Conservation (phyloP, 2,329 filamentous ascomycete species). For the Hirsutella minnesotensis region DNA sequence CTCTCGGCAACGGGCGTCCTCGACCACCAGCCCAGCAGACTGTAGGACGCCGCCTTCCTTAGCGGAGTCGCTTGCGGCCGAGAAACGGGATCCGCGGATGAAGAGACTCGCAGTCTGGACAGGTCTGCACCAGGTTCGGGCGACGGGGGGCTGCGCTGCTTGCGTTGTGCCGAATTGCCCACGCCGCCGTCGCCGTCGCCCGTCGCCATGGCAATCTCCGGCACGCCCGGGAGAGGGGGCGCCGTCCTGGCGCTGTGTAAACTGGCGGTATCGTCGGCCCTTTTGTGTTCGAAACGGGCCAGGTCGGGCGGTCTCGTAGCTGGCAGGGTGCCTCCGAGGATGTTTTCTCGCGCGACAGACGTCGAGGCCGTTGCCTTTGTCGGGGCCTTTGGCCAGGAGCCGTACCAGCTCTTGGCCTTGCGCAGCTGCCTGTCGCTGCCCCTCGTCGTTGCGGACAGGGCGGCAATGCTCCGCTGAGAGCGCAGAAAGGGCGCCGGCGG, state of each 20-base stretch:
- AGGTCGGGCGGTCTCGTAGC: constrained; percentile 35
- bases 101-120: not conserved
- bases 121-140: not conserved
- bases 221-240: constrained; percentile 12
- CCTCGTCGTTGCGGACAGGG: not conserved
- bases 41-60: constrained; percentile 23
- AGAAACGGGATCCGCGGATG: not conserved
- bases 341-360: constrained; percentile 48
- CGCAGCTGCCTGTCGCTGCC: constrained; percentile 14
- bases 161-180: not conserved
- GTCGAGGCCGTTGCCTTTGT: constrained; percentile 51
- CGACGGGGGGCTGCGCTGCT: not conserved
- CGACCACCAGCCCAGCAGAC: constrained; percentile 45
- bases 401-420: constrained; percentile 50
- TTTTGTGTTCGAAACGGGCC: constrained; percentile 36
- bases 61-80: constrained; percentile 1
- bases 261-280: constrained; percentile 13
- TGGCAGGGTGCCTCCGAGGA: constrained; percentile 42
- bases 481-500: constrained; percentile 3
- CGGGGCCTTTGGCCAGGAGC: constrained; percentile 43
- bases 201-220: constrained; percentile 10
- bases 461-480: not conserved
- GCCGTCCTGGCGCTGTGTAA: constrained; percentile 4
- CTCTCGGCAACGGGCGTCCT: constrained; percentile 10
- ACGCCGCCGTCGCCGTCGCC: constrained; percentile 1